phyloP scores from a whole-genome alignment of 2,329 filamentous ascomycete genomes.

The Salinomyces thailandicus region DNA sequence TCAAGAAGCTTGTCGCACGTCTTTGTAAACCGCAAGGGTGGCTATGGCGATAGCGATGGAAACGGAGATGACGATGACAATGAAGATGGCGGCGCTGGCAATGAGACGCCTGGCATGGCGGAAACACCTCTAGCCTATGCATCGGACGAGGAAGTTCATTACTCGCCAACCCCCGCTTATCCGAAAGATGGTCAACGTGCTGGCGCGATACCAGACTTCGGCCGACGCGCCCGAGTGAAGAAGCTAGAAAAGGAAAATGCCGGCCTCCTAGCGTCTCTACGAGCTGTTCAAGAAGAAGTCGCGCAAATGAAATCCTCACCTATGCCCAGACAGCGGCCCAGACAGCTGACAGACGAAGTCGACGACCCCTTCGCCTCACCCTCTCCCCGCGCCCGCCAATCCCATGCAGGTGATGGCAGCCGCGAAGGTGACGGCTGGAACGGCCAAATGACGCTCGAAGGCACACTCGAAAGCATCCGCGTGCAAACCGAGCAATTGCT shows the following conservation, averaged over 20 bases:
- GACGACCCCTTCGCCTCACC: constrained; percentile 8
- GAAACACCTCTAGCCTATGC: constrained; percentile 13
- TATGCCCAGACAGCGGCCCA: neutral
- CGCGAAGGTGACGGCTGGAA: neutral
- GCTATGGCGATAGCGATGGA: constrained; percentile 1
- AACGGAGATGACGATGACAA: too few relatives aligned
- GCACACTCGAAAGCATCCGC: constrained; percentile 22
- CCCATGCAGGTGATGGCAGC: neutral
- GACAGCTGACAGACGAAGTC: neutral
- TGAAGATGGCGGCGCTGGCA: neutral
- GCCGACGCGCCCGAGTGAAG: neutral
- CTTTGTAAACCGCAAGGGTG: constrained; percentile 10
- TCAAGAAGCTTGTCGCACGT: constrained; percentile 11
- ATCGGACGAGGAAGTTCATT: constrained; percentile 9
- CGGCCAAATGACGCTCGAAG: constrained; percentile 20
- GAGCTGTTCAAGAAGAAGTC: constrained; percentile 9
- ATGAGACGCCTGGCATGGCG: constrained; percentile 3
- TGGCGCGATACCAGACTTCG: constrained; percentile 1
- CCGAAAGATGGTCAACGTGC: constrained; percentile 7
- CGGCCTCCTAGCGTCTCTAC: constrained; percentile 7
- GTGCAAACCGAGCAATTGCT: constrained; percentile 25
- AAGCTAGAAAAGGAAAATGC: constrained; percentile 12
- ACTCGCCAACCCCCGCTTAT: constrained; percentile 9
- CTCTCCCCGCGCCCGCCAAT: constrained; percentile 1
- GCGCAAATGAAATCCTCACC: constrained; percentile 3